phyloP scores from a whole-genome alignment of 1,139 yeast genomes.

The Magnusiomyces magnusii region DNA sequence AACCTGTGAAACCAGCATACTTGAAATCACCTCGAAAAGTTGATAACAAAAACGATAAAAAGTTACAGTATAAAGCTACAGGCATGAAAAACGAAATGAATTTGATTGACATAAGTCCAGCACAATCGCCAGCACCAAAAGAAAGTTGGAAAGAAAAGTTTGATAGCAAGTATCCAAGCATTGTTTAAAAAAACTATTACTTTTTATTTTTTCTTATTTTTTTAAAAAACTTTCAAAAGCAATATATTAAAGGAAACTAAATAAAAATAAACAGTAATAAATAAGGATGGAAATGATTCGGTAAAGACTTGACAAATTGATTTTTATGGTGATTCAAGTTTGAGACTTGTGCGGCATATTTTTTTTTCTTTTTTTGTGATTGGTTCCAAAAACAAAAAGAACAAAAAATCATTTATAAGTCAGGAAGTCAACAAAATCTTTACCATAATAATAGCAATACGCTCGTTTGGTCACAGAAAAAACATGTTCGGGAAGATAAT shows the following conservation, averaged over 20 bases:
- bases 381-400: too few species aligned
- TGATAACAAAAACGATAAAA: not conserved
- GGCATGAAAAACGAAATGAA: not conserved
- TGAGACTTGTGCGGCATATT: too few species aligned
- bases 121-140: slow-evolving; percentile 5
- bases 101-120: slow-evolving; percentile 5
- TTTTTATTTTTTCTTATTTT: not conserved
- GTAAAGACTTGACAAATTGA: too few species aligned
- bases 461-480: slow-evolving; percentile 20
- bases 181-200: slow-evolving; percentile 17
- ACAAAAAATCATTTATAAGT: too few species aligned
- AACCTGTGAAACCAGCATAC: slow-evolving; percentile 53
- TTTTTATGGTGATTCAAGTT: too few species aligned
- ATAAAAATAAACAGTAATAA: too few species aligned
- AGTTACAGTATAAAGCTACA: not conserved
- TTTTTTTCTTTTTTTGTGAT: too few species aligned
- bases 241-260: not conserved
- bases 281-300: too few species aligned
- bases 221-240: not conserved
- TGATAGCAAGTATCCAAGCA: slow-evolving; percentile 29
- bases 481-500: slow-evolving; percentile 26
- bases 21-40: slow-evolving; percentile 34
- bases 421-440: slow-evolving; percentile 3
- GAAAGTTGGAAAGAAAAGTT: slow-evolving; percentile 29
- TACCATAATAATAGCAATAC: slow-evolving; percentile 25